A percentile compares a stretch with the other conserved stretches of the same genome.
Conservation (phyloP, 2,329 filamentous ascomycete species). For the Paramyrothecium sp. region DNA sequence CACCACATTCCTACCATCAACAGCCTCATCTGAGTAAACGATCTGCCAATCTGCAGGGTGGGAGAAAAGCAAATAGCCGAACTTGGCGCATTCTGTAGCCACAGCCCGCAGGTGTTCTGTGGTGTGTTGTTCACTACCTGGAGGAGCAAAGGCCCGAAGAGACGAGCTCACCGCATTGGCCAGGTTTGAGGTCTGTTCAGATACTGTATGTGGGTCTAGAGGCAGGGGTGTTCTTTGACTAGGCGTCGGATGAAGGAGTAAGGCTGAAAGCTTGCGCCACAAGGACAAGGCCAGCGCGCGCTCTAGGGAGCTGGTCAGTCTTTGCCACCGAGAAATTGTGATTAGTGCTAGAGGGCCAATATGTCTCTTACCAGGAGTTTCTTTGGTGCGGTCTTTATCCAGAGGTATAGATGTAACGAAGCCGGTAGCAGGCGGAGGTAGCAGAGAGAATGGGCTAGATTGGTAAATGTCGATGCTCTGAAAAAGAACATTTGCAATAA, state of each 20-base stretch:
- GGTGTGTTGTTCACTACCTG: constrained; percentile 19
- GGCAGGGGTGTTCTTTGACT: constrained; percentile 32
- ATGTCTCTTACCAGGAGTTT: constrained; percentile 25
- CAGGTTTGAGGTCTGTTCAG: constrained; percentile 28
- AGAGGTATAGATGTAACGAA: constrained; percentile 27
- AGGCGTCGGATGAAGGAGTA: constrained; percentile 37
- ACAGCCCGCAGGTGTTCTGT: constrained; percentile 35
- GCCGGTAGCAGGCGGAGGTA: constrained; percentile 29
- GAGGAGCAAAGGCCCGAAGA: constrained; percentile 28
- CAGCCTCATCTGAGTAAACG: constrained; percentile 12
- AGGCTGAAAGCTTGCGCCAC: constrained; percentile 42
- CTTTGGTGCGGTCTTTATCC: constrained; percentile 18
- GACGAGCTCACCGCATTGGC: constrained; percentile 30
- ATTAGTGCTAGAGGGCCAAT: not conserved
- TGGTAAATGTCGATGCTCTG: constrained; percentile 28
- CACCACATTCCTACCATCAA: constrained; percentile 9
- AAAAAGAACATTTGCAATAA: constrained; percentile 34
- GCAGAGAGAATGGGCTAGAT: constrained; percentile 28
- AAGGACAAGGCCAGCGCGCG: constrained; percentile 37
- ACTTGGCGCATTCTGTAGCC: constrained; percentile 35
- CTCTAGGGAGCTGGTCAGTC: too few species aligned
- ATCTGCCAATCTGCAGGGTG: constrained; percentile 39
- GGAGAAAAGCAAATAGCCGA: constrained; percentile 41
- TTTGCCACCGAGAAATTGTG: constrained; percentile 11
- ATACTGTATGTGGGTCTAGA: constrained; percentile 22